Base-by-base conservation (phyloP, 169 alveolate species). In the Plasmodium knowlesi region DNA sequence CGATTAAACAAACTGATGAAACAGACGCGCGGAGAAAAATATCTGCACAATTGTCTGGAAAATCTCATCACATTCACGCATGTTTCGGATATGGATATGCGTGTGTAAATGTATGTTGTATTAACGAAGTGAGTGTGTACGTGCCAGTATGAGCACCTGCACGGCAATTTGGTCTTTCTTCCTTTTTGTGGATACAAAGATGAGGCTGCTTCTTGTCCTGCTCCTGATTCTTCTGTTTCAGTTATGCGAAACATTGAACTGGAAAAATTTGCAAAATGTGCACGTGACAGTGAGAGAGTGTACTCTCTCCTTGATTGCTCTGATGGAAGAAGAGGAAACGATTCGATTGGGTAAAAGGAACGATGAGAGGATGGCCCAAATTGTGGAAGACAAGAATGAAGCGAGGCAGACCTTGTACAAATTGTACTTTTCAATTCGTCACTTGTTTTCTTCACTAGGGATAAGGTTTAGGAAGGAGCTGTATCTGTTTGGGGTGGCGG, bases 401-500 rank as follows among this genome's bases (percentile, higher is more conserved):
- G 71, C 0, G 12, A 82, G 28, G 32, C 37, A 53, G 39, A 6
- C 12, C 61, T 22, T 82, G 28, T n/a, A 82, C 1, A 10, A 41
- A 10, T 0, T 82, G 25, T 41, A 82, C 70, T 41, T 82, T 25
- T 25, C 76, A 0, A 30, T 82, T 82, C 61, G 70, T 28, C 61
- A 82, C 70, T 46, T 82, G 70, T 82, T 54, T 57, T 82, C 89
- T 5, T 57, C 76, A 14, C 12, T 82, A n/a, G 71, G 71, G 22
- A 54, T 82, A 82, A 82, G 25, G 4, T 82, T 82, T 53, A 39
- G 16, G 25, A 82, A 57, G 70, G 89, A 82, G 41, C 10, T 82
- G 34, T 82, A 82, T 34, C 71, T 82, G 25, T 82, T 53, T 82
- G 89, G 71, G 1, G 54, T 32, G 2, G 79, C 25, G 19, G 78